Percentiles rank a stretch among this genome's conserved stretches.
Evolutionary conservation across 768 basidiomycete genomes (phyloP).

Genomic region (Cyclocybe aegerita): DNA sequence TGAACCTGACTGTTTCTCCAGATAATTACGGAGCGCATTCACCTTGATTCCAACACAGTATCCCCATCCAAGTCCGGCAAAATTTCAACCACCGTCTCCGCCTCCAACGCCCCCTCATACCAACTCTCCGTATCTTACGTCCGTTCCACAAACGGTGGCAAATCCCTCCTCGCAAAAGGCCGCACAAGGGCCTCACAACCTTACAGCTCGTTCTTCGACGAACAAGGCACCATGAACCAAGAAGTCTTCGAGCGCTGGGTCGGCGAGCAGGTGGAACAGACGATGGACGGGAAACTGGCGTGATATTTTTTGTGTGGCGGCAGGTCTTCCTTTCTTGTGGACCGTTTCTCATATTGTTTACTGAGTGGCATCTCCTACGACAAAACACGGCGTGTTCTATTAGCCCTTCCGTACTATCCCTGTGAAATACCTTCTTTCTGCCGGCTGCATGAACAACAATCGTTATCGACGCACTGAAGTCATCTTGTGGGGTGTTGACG

Average conservation of each 20-base stretch:
- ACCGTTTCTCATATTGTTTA: constrained; percentile 1
- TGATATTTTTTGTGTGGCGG: constrained; percentile 16
- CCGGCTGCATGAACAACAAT: too few species aligned
- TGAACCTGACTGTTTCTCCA: constrained; percentile 25
- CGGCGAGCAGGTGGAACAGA: constrained; percentile 65
- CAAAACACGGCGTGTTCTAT: too few species aligned
- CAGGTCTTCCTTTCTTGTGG: neutral
- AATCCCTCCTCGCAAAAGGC: constrained; percentile 76
- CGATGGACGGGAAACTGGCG: constrained; percentile 67
- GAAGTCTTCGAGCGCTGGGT: constrained; percentile 79
- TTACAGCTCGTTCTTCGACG: constrained; percentile 81
- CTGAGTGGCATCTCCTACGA: constrained; percentile 1
- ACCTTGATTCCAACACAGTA: constrained; percentile 66
- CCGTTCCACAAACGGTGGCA: constrained; percentile 82
- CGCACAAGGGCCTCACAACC: constrained; percentile 54
- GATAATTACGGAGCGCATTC: constrained; percentile 92
- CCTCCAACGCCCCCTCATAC: constrained; percentile 61
- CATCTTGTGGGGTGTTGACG: too few species aligned
- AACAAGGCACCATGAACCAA: constrained; percentile 75
- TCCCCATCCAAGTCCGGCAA: constrained; percentile 44
- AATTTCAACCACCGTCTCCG: constrained; percentile 17
- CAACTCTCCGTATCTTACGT: constrained; percentile 66
- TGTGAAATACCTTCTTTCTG: too few species aligned
- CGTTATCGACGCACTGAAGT: too few species aligned
- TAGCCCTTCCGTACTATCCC: too few species aligned